These are phyloP conservation scores for Castanea crenata DNA, from an alignment of 306 rosid species.

Conservation along the genomic window DNA sequence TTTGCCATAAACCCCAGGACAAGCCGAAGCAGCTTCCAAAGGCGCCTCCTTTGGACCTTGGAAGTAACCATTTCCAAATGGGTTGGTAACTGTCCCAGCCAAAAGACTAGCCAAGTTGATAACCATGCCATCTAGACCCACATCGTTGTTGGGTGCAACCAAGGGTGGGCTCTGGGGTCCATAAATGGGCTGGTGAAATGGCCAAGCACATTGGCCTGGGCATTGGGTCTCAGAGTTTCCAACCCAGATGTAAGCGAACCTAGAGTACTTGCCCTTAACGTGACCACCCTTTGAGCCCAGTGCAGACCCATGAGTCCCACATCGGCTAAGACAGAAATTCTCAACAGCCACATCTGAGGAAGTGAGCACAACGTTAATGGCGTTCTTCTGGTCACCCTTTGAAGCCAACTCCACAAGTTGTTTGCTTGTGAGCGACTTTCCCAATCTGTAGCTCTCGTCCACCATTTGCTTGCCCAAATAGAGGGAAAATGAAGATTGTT, in stretches of 20 bases:
- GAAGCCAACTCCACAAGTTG: conserved; percentile 54
- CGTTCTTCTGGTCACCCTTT: conserved; percentile 51
- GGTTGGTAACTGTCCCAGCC: too few relatives aligned
- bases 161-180: conserved; percentile 50
- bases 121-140: too few relatives aligned
- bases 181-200: conserved; percentile 58
- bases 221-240: conserved; percentile 69
- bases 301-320: conserved; percentile 71
- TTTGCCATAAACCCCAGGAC: too few relatives aligned
- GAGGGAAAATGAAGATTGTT: conserved; percentile 33
- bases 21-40: too few relatives aligned
- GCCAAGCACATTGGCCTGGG: conserved; percentile 74
- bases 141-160: conserved; percentile 18
- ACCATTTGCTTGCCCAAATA: conserved; percentile 44
- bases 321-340: conserved; percentile 61
- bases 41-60: too few relatives aligned
- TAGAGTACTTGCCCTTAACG: conserved; percentile 26
- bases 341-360: conserved; percentile 68
- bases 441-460: conserved; percentile 57
- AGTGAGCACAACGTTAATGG: conserved; percentile 73
- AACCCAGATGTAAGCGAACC: conserved; percentile 54
- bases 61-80: too few relatives aligned
- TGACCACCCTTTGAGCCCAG: conserved; percentile 8
- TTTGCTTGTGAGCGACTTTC: conserved; percentile 56
- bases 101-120: too few relatives aligned